Evolutionary conservation across 352 stramenopile genomes (phyloP).

Genomic region (Globisporangium paddicum): DNA sequence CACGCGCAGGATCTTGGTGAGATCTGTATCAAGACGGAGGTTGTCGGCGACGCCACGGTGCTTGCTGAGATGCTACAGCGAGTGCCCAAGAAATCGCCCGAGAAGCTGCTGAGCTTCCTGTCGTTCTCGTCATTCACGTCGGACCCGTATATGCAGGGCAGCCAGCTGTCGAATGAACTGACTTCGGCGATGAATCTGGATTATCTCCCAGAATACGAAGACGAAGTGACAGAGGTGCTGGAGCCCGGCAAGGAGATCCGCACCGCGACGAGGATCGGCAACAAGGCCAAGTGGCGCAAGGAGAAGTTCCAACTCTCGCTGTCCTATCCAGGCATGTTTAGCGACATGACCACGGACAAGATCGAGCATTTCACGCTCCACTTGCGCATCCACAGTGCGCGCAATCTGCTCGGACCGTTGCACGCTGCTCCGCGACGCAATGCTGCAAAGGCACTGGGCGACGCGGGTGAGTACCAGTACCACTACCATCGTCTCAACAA

Average conservation of each 20-base stretch:
- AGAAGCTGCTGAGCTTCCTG: slow-evolving; percentile 51
- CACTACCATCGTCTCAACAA: slow-evolving; percentile 13
- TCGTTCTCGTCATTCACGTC: slow-evolving; percentile 48
- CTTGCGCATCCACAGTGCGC: slow-evolving; percentile 36
- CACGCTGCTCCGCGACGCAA: neutral
- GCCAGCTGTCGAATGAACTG: slow-evolving; percentile 8
- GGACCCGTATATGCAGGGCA: slow-evolving; percentile 31
- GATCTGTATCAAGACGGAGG: slow-evolving; percentile 61
- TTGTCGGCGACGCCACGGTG: slow-evolving; percentile 48
- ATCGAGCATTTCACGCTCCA: slow-evolving; percentile 37
- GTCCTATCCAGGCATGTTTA: slow-evolving; percentile 68
- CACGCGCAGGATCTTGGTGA: slow-evolving; percentile 47
- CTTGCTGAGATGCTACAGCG: slow-evolving; percentile 53
- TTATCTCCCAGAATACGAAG: slow-evolving; percentile 25
- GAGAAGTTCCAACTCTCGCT: slow-evolving; percentile 58
- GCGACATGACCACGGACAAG: slow-evolving; percentile 21
- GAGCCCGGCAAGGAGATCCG: slow-evolving; percentile 32
- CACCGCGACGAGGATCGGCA: slow-evolving; percentile 30
- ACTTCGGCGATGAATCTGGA: neutral
- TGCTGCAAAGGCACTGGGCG: neutral
- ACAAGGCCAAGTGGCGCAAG: slow-evolving; percentile 39
- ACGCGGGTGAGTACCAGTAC: neutral
- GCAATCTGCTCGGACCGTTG: slow-evolving; percentile 28
- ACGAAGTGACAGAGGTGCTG: slow-evolving; percentile 44
- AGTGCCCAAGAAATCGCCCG: slow-evolving; percentile 22